These are phyloP conservation scores for Dichotomocladium elegans DNA, from an alignment of 371 early-diverging fungal genomes.

Conservation along the genomic window DNA sequence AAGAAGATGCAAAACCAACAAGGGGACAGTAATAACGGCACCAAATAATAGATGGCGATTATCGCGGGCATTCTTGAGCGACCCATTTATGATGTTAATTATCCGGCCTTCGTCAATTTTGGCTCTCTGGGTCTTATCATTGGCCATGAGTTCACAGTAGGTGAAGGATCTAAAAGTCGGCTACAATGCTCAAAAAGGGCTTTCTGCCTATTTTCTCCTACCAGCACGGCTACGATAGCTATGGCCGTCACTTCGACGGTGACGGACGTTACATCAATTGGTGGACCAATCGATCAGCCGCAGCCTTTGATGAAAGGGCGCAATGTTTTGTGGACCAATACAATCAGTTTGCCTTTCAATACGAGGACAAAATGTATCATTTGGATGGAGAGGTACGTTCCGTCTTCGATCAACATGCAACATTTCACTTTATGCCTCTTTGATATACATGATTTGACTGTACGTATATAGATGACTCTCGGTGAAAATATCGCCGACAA, in stretches of 20 bases:
- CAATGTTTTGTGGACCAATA: not conserved
- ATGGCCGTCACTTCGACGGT: conserved; percentile 54
- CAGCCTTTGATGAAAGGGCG: conserved; percentile 37
- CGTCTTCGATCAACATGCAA: too few relatives aligned
- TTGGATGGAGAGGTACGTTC: conserved; percentile 50
- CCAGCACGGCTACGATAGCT: conserved; percentile 48
- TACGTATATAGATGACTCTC: conserved; percentile 42
- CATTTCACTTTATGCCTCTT: too few relatives aligned
- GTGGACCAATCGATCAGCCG: conserved; percentile 58
- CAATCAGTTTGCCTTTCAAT: not conserved
- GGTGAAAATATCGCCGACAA: conserved; percentile 78
- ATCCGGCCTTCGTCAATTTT: conserved; percentile 55
- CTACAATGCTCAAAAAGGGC: too few relatives aligned
- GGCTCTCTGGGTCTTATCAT: conserved; percentile 59
- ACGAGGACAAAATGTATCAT: conserved; percentile 6
- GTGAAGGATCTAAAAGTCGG: too few relatives aligned
- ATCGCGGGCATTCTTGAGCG: conserved; percentile 58
- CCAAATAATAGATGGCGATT: conserved; percentile 51
- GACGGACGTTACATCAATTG: conserved; percentile 46
- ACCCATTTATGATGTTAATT: conserved; percentile 38
- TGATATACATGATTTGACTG: too few relatives aligned
- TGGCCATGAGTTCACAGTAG: conserved; percentile 62
- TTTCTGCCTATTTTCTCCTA: too few relatives aligned
- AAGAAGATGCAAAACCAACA: too few relatives aligned
- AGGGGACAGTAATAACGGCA: too few relatives aligned